phyloP scores from a whole-genome alignment of 2,329 filamentous ascomycete genomes.

The Chaetoscypha palmicola region DNA sequence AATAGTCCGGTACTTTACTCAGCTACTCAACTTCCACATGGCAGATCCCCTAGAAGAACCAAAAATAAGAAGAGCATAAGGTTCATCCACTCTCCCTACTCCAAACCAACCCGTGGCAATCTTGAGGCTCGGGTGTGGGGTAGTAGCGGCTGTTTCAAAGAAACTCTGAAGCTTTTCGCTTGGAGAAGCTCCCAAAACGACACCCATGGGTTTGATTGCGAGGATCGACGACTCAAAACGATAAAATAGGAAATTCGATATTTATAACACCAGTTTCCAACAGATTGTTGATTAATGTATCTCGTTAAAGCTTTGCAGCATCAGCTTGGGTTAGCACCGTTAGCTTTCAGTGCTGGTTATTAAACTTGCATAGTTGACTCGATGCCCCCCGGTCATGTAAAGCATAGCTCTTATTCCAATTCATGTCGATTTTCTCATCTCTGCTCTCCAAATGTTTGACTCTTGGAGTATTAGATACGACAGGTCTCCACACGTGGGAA shows the following conservation, averaged over 20 bases:
- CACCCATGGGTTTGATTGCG: background rate
- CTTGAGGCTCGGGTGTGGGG: constrained; percentile 2
- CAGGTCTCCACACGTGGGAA: constrained; percentile 5
- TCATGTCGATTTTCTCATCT: background rate
- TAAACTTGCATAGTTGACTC: no score
- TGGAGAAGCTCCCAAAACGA: background rate
- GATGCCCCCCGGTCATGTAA: no score
- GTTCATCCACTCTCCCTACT: background rate
- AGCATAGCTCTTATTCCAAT: background rate
- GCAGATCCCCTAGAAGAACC: no score
- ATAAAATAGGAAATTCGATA: no score
- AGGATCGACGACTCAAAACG: background rate
- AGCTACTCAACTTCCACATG: no score
- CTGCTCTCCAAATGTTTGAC: background rate
- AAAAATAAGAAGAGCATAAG: background rate
- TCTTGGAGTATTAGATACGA: background rate
- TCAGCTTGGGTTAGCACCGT: no score
- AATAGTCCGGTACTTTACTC: no score
- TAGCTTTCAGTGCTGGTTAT: no score
- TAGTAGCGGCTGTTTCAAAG: background rate
- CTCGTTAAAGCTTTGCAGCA: no score
- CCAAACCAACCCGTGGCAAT: constrained; percentile 1
- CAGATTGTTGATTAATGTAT: no score
- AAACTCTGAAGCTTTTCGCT: background rate
- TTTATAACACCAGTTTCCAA: no score